phyloP scores from a whole-genome alignment of 495 filamentous ascomycete genomes.

The Pseudomonodictys pantanalensis region DNA sequence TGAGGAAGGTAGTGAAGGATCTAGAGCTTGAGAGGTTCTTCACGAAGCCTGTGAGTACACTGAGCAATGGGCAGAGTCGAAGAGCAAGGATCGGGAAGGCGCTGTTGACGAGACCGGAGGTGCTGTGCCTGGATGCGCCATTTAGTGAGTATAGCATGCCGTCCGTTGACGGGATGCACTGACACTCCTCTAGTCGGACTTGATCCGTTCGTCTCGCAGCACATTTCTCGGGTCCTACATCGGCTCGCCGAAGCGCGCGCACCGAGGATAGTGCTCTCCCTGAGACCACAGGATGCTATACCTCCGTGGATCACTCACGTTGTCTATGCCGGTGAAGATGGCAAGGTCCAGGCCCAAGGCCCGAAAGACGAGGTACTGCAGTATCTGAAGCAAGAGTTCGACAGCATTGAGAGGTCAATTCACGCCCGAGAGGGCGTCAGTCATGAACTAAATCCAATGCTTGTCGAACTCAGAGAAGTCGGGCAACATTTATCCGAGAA shows the following conservation, averaged over 20 bases:
- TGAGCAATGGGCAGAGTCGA: slow-evolving; percentile 91
- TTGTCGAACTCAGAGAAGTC: slow-evolving; percentile 52
- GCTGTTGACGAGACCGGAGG: slow-evolving; percentile 70
- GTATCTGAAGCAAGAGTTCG: slow-evolving; percentile 47
- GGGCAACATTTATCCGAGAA: slow-evolving; percentile 47
- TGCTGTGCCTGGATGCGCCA: slow-evolving; percentile 86
- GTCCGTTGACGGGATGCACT: neutral
- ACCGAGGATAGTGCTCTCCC: slow-evolving; percentile 70
- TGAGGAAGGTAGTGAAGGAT: slow-evolving; percentile 62
- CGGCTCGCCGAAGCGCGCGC: slow-evolving; percentile 59
- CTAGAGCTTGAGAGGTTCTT: slow-evolving; percentile 64
- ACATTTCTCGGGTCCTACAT: slow-evolving; percentile 66
- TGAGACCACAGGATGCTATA: slow-evolving; percentile 79
- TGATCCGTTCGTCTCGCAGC: slow-evolving; percentile 72
- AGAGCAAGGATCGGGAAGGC: slow-evolving; percentile 85
- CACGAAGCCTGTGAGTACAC: slow-evolving; percentile 74
- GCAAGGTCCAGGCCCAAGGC: slow-evolving; percentile 57
- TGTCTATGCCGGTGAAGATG: slow-evolving; percentile 61
- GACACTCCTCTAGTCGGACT: slow-evolving; percentile 60
- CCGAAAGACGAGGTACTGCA: slow-evolving; percentile 53
- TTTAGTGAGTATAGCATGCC: slow-evolving; percentile 62
- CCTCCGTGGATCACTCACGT: slow-evolving; percentile 89
- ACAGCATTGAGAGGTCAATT: slow-evolving; percentile 16
- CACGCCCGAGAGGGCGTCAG: neutral
- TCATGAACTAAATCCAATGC: slow-evolving; percentile 51